A percentile compares a stretch with the other conserved stretches of the same genome.
phyloP scores from a whole-genome alignment of 1,139 yeast species.

The Yamadazyma dushanensis region DNA sequence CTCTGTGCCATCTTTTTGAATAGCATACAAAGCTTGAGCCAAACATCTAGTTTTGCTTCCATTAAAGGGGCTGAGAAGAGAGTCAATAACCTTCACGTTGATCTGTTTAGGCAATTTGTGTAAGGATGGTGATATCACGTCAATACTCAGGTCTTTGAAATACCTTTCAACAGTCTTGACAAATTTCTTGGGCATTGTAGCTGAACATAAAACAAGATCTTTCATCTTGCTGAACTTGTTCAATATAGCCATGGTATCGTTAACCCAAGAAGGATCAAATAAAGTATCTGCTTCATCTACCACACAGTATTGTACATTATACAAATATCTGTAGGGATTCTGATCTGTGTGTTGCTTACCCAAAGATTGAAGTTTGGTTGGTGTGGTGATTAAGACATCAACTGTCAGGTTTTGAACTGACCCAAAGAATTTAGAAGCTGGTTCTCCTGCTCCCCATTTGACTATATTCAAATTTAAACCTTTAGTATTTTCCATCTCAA shows the following conservation, averaged over 20 bases:
- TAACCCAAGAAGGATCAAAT: constrained; percentile 79
- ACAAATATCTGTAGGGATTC: constrained; percentile 48
- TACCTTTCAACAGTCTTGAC: constrained; percentile 58
- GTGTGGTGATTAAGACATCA: constrained; percentile 84
- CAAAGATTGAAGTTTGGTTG: constrained; percentile 52
- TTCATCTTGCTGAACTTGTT: constrained; percentile 52
- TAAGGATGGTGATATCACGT: constrained; percentile 73
- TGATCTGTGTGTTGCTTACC: constrained; percentile 45
- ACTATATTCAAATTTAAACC: constrained; percentile 45
- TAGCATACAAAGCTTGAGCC: constrained; percentile 86
- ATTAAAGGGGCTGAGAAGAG: constrained; percentile 71
- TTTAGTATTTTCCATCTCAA: constrained; percentile 24
- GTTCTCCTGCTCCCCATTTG: constrained; percentile 59
- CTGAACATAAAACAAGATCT: constrained; percentile 78
- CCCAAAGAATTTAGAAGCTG: constrained; percentile 50
- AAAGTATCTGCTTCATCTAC: constrained; percentile 97
- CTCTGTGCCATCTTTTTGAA: constrained; percentile 82
- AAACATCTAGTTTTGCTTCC: constrained; percentile 82
- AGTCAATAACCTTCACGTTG: constrained; percentile 73
- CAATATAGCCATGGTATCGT: constrained; percentile 62
- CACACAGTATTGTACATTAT: constrained; percentile 58
- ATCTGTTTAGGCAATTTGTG: constrained; percentile 81
- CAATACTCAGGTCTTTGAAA: constrained; percentile 63
- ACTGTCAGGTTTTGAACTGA: constrained; percentile 49
- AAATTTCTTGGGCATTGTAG: constrained; percentile 84